Base-by-base conservation (phyloP, 225 moss, liverwort and hornwort genomes). In the Marchantia polymorpha region DNA sequence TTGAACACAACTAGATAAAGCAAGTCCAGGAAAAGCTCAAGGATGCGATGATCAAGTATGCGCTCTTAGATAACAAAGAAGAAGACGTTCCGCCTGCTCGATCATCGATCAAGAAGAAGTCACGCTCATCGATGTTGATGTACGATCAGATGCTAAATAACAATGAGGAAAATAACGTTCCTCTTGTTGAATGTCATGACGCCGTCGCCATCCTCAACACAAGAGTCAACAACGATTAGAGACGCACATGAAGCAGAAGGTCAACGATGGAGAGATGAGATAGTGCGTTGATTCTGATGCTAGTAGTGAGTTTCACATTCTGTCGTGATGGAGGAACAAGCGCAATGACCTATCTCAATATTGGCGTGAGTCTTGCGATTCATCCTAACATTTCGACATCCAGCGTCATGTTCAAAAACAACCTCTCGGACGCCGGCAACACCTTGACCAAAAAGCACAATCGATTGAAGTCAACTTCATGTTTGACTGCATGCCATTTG, bases 241-340 rank as follows among this genome's bases (percentile, higher is more conserved):
- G 14, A 16, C 66, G 16, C 15, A 67, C 66, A 16, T 67, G 66
- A 67, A 67, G 14, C 66, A 67, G 12, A 67, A 67, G 66, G 66
- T 67, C 66, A 67, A 12, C 15, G 66, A 67, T 67, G 66, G 66
- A 67, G 66, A 67, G 66, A 67, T 67, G 66, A 67, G 66, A 16
- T 16, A 67, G 14, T 67, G 16, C 66, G 15, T 9, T 67, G 66
- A 67, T 16, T 8, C 12, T 67, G 66, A 67, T 16, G 16, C 14
- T 67, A 67, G 66, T 16, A 16, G 66, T 67, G 66, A 67, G 66
- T 67, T 67, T 16, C 66, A 67, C 16, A 16, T 67, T 67, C 66
- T 67, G 15, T 67, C 10, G 66, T 67, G 66, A 16, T 67, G 66
- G 16, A 67, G 66, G 66, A 11, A 16, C 16, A 67, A 16, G 66